phyloP scores from a whole-genome alignment of 345 rosid genomes.

The Cardamine occulta region DNA sequence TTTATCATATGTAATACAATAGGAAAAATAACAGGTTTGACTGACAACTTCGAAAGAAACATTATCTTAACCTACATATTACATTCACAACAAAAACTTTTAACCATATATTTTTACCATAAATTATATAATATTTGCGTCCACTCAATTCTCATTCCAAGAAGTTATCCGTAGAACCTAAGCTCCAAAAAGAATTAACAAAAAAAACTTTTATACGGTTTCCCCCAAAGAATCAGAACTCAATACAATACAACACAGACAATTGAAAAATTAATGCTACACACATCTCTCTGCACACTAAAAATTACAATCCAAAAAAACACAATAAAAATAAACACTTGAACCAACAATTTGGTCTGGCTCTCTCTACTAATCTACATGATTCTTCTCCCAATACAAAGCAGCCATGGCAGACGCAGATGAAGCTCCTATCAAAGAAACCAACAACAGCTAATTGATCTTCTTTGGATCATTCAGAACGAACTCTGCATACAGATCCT shows the following conservation, averaged over 20 bases:
- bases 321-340: constrained; percentile 10
- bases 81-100: background rate
- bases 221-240: constrained; percentile 18
- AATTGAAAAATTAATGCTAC: constrained; percentile 15
- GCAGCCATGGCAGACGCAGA: constrained; percentile 30
- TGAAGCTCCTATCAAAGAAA: constrained; percentile 33
- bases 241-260: constrained; percentile 33
- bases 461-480: constrained; percentile 69
- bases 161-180: background rate
- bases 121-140: background rate
- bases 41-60: background rate
- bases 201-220: background rate
- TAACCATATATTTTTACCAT: background rate
- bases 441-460: constrained; percentile 36
- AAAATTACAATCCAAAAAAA: constrained; percentile 18
- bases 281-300: constrained; percentile 40
- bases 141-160: background rate
- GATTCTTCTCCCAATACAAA: constrained; percentile 33
- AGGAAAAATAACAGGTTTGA: background rate
- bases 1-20: background rate
- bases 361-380: constrained; percentile 35
- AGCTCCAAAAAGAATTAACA: background rate
- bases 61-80: too few relatives aligned
- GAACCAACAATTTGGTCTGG: constrained; percentile 18
- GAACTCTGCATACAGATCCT: constrained; percentile 88